Conservation (phyloP, 2,329 filamentous ascomycete genomes). For the Huntiella savannae region DNA sequence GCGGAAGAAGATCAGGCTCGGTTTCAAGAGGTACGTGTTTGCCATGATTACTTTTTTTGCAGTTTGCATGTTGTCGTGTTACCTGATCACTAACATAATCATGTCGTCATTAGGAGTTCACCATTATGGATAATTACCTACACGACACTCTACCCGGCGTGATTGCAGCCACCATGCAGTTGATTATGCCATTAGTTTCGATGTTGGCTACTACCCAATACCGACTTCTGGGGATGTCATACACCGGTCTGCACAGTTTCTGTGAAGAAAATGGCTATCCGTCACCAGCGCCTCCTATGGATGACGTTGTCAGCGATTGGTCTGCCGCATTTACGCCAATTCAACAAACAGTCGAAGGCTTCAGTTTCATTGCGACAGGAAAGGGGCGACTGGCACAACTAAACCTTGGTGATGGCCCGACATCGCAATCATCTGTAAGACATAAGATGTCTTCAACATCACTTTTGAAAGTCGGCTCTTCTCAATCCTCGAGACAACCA, state of each 20-base stretch:
- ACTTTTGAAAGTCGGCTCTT: neutral
- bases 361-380: slow-evolving; percentile 44
- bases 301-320: slow-evolving; percentile 50
- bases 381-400: slow-evolving; percentile 34
- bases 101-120: slow-evolving; percentile 39
- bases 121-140: slow-evolving; percentile 55
- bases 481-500: neutral
- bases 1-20: slow-evolving; percentile 49
- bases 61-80: neutral
- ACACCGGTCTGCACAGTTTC: slow-evolving; percentile 57
- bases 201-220: slow-evolving; percentile 62
- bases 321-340: slow-evolving; percentile 41
- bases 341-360: slow-evolving; percentile 46
- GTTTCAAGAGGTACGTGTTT: slow-evolving; percentile 37
- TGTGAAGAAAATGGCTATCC: slow-evolving; percentile 50
- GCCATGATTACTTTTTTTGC: neutral
- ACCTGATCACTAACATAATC: no score
- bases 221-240: slow-evolving; percentile 55
- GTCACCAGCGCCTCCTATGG: slow-evolving; percentile 52
- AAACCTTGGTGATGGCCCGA: slow-evolving; percentile 4
- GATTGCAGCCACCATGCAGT: slow-evolving; percentile 47
- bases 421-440: slow-evolving; percentile 6
- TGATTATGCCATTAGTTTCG: slow-evolving; percentile 54
- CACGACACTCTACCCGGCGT: slow-evolving; percentile 52
- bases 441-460: neutral